Percentiles rank a stretch among this genome's conserved stretches.
Evolutionary conservation across 2,329 filamentous ascomycete genomes (phyloP).

Genomic region (Colletotrichum ledebouriae): DNA sequence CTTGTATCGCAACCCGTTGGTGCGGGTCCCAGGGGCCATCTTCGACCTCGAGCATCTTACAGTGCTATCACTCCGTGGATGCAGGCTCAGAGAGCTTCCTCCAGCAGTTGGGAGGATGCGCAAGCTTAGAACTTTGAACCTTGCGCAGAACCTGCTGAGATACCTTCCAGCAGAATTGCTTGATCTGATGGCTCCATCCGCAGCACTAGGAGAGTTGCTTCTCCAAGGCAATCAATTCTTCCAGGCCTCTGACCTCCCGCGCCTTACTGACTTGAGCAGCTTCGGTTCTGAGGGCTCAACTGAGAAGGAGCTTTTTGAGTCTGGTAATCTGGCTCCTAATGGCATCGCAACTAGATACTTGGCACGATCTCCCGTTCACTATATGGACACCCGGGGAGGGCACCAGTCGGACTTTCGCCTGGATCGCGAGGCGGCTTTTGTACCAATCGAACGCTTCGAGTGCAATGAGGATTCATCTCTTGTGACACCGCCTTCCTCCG

Average conservation of each 20-base stretch:
- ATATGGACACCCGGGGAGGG: slow-evolving; percentile 44
- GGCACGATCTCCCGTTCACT: slow-evolving; percentile 49
- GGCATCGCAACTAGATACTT: slow-evolving; percentile 43
- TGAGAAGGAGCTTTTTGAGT: slow-evolving; percentile 14
- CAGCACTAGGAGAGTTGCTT: slow-evolving; percentile 65
- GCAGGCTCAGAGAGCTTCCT: slow-evolving; percentile 72
- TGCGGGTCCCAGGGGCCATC: slow-evolving; percentile 68
- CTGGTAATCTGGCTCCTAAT: slow-evolving; percentile 31
- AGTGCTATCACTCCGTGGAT: slow-evolving; percentile 75
- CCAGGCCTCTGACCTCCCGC: slow-evolving; percentile 45
- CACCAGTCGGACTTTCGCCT: slow-evolving; percentile 46
- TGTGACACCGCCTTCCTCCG: slow-evolving; percentile 39
- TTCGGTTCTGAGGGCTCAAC: slow-evolving; percentile 46
- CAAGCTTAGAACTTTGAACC: slow-evolving; percentile 73
- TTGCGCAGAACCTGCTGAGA: slow-evolving; percentile 73
- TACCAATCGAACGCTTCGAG: slow-evolving; percentile 26
- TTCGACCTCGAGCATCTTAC: slow-evolving; percentile 74
- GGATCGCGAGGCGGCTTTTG: slow-evolving; percentile 38
- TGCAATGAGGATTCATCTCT: slow-evolving; percentile 31
- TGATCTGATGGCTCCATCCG: slow-evolving; percentile 61
- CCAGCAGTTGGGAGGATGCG: slow-evolving; percentile 68
- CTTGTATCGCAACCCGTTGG: slow-evolving; percentile 70
- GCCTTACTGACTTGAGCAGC: slow-evolving; percentile 8
- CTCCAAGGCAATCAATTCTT: slow-evolving; percentile 75
- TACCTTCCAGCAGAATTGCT: slow-evolving; percentile 75